phyloP scores from a whole-genome alignment of 2,329 filamentous ascomycete genomes.

The Tolypocladium endophyticum region DNA sequence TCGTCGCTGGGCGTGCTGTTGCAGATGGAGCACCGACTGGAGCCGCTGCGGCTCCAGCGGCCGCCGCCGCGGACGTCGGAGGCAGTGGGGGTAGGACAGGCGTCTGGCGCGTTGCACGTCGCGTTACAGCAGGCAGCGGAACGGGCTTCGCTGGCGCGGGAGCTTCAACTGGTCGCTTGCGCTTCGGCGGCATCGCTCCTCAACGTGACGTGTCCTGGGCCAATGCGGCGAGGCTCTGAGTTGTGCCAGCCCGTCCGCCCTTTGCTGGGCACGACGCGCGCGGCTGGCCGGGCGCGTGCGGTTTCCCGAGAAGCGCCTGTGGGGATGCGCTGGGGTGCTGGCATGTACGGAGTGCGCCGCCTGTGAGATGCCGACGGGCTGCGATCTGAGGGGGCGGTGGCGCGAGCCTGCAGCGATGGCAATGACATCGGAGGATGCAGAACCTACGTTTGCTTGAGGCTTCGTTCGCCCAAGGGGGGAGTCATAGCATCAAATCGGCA shows the following conservation, averaged over 20 bases:
- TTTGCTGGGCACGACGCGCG: neutral
- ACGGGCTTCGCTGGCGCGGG: conserved; percentile 8
- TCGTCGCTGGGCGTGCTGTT: conserved; percentile 4
- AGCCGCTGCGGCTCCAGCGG: neutral
- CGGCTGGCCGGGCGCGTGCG: neutral
- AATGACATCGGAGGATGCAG: neutral
- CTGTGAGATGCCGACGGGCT: neutral
- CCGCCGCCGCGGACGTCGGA: conserved; percentile 6
- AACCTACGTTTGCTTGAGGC: neutral
- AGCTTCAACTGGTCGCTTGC: conserved; percentile 21
- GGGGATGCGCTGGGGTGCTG: neutral
- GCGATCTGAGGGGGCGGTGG: neutral
- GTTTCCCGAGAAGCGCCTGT: neutral
- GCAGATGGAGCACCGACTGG: neutral
- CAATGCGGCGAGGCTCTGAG: neutral
- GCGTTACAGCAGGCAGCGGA: conserved; percentile 14
- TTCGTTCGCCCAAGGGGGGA: neutral
- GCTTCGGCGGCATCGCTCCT: conserved; percentile 24
- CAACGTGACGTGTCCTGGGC: neutral
- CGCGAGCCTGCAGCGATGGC: neutral
- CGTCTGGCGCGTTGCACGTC: conserved; percentile 29
- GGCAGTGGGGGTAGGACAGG: conserved; percentile 17
- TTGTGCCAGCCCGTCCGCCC: neutral
- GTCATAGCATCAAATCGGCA: neutral
- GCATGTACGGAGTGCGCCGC: neutral